These are phyloP conservation scores for Spathaspora boniae DNA, from an alignment of 805 yeast genomes.

Conservation along the genomic window DNA sequence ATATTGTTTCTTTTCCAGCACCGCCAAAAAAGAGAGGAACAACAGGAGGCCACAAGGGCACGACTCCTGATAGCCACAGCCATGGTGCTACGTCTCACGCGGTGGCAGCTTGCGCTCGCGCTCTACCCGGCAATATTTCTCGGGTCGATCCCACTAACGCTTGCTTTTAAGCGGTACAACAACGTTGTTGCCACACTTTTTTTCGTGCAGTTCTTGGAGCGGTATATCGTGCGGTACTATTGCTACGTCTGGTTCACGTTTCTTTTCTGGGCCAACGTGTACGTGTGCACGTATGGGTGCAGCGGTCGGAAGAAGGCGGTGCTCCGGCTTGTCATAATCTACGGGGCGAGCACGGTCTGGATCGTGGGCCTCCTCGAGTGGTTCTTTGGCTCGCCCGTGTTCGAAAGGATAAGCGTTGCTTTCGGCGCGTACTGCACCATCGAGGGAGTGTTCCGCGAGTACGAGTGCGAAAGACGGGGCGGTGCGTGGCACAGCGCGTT, in stretches of 20 bases:
- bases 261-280: slow-evolving; percentile 7
- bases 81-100: not conserved
- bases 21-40: no score
- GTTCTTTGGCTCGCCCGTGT: slow-evolving; percentile 34
- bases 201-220: slow-evolving; percentile 16
- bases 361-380: slow-evolving; percentile 15
- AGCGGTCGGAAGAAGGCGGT: not conserved
- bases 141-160: slow-evolving; percentile 21
- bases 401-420: slow-evolving; percentile 27
- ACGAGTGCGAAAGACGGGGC: slow-evolving; percentile 11
- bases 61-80: no score
- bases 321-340: slow-evolving; percentile 2
- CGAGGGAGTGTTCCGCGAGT: slow-evolving; percentile 11
- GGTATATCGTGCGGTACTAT: slow-evolving; percentile 18
- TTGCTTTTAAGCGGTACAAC: slow-evolving; percentile 11
- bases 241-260: slow-evolving; percentile 31
- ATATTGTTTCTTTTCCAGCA: no score
- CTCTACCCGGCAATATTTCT: slow-evolving; percentile 13
- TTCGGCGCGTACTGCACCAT: slow-evolving; percentile 39
- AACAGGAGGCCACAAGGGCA: no score
- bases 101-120: slow-evolving; percentile 6
- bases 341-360: slow-evolving; percentile 6
- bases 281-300: not conserved
- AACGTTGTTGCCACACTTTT: slow-evolving; percentile 11
- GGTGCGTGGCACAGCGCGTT: slow-evolving; percentile 50